These are phyloP conservation scores for Nymphaea thermarum DNA, from an alignment of 164 flowering plant genomes.

Conservation along the genomic window DNA sequence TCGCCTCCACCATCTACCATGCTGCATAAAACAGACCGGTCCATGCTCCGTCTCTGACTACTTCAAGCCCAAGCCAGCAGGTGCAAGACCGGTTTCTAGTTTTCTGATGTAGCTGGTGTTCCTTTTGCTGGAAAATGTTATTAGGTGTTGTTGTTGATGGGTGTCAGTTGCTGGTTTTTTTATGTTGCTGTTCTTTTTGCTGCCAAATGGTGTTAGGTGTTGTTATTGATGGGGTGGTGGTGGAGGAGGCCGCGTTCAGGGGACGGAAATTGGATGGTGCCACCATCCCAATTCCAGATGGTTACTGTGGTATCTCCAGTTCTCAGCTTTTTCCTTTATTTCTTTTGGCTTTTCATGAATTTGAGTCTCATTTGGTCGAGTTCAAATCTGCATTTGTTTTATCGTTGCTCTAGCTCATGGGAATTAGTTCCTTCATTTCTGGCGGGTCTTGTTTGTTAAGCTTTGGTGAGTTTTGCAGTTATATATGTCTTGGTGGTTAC, in stretches of 20 bases:
- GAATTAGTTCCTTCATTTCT: too few species aligned
- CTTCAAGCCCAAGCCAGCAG: slow-evolving; percentile 59
- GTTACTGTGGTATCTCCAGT: slow-evolving; percentile 47
- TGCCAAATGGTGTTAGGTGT: slow-evolving; percentile 22
- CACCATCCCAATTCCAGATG: slow-evolving; percentile 49
- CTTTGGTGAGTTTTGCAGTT: too few species aligned
- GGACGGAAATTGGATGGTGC: slow-evolving; percentile 89
- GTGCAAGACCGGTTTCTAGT: slow-evolving; percentile 8
- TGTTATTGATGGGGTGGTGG: slow-evolving; percentile 49
- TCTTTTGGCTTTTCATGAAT: neutral
- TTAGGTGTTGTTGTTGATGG: neutral
- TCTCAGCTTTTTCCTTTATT: neutral
- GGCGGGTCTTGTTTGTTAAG: too few species aligned
- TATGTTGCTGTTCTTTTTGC: neutral
- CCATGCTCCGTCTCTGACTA: slow-evolving; percentile 65
- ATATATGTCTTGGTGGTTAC: too few species aligned
- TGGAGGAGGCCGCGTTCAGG: slow-evolving; percentile 73
- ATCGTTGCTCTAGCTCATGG: neutral
- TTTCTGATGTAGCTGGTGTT: neutral
- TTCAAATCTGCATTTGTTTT: neutral
- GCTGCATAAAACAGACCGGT: slow-evolving; percentile 74
- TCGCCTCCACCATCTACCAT: slow-evolving; percentile 75
- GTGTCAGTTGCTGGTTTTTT: neutral
- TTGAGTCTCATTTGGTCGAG: neutral
- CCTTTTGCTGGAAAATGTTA: neutral